Evolutionary conservation across 2,329 filamentous ascomycete genomes (phyloP).

Genomic region (Fusarium continuum): DNA sequence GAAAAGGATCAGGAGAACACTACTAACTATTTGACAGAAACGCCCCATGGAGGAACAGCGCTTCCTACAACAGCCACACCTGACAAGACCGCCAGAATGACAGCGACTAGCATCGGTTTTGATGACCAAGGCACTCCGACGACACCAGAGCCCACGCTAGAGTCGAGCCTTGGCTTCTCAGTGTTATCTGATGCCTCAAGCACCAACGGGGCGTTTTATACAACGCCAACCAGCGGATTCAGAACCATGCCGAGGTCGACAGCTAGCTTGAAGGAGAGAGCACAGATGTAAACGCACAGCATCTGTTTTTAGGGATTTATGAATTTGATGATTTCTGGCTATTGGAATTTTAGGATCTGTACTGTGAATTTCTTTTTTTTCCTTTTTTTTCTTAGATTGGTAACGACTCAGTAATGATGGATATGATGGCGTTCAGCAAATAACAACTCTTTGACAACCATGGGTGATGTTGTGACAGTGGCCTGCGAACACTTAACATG

Average conservation of each 20-base stretch:
- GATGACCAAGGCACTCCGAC: not conserved
- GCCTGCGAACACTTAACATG: not conserved
- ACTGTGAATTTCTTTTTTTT: no score
- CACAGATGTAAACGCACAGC: not conserved
- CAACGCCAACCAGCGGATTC: conserved; percentile 35
- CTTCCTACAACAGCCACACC: not conserved
- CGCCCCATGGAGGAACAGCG: not conserved
- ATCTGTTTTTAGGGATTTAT: conserved; percentile 1
- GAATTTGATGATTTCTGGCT: not conserved
- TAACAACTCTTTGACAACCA: not conserved
- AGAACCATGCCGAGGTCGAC: conserved; percentile 38
- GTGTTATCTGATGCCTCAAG: not conserved
- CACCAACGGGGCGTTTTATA: conserved; percentile 9
- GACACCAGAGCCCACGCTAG: conserved; percentile 12
- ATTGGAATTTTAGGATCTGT: not conserved
- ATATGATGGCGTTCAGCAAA: not conserved
- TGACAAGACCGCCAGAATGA: not conserved
- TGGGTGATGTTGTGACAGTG: not conserved
- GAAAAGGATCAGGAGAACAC: not conserved
- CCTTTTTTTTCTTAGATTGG: conserved; percentile 6
- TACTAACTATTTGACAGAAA: conserved; percentile 3
- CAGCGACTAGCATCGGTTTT: conserved; percentile 4
- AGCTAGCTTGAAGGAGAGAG: conserved; percentile 26
- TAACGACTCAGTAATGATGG: conserved; percentile 15
- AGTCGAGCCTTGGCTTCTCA: not conserved